These are phyloP conservation scores for Nigrospora oryzae DNA, from an alignment of 2,329 filamentous ascomycete genomes.

Conservation along the genomic window DNA sequence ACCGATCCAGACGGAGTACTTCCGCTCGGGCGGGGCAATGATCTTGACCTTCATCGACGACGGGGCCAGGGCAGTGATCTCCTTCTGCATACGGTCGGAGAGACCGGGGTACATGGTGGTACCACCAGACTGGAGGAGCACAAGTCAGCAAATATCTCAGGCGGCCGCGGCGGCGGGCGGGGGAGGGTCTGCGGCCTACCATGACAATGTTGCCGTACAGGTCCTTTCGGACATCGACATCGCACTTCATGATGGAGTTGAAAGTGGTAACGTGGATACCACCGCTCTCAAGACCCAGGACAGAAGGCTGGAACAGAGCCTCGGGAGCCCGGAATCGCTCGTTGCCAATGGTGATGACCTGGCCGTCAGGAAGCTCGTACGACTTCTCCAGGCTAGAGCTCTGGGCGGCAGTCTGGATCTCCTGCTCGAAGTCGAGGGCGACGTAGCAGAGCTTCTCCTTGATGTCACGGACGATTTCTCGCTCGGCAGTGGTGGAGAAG, in stretches of 20 bases:
- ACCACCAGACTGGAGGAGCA: constrained; percentile 75
- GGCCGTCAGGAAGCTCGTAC: constrained; percentile 97
- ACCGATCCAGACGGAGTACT: constrained; percentile 99
- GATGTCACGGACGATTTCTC: constrained; percentile 99
- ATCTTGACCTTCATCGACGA: constrained; percentile 99
- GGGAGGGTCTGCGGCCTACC: constrained; percentile 57
- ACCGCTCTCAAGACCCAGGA: constrained; percentile 95
- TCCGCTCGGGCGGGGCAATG: constrained; percentile 98
- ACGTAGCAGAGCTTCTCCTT: constrained; percentile 99
- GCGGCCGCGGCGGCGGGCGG: background rate
- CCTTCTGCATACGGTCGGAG: constrained; percentile 99
- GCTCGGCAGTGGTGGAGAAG: constrained; percentile 99
- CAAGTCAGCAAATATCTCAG: constrained; percentile 19
- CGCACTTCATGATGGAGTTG: constrained; percentile 99
- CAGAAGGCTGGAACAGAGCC: constrained; percentile 98
- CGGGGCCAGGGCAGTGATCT: constrained; percentile 97
- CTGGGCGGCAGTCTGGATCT: constrained; percentile 99
- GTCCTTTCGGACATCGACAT: constrained; percentile 99
- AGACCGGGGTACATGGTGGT: constrained; percentile 99
- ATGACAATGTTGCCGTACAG: constrained; percentile 99
- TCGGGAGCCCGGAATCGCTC: constrained; percentile 99
- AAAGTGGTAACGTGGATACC: constrained; percentile 99
- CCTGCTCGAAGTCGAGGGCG: constrained; percentile 99
- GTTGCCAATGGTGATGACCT: constrained; percentile 99
- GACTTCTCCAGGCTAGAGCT: constrained; percentile 99